Base-by-base conservation (phyloP, 352 stramenopile genomes). In the Salisapilia sapeloensis region DNA sequence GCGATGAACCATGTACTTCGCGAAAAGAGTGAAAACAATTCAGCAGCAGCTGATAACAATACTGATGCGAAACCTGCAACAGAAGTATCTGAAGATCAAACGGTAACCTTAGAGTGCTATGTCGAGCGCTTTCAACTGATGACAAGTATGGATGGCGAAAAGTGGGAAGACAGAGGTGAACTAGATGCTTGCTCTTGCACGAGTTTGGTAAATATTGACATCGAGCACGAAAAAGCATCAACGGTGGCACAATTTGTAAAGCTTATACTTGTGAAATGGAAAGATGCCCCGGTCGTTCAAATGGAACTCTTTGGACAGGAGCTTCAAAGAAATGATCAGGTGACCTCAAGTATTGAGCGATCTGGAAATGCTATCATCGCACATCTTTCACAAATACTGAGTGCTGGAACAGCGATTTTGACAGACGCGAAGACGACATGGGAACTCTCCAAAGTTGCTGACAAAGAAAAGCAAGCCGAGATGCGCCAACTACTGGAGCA, bases 381-480 rank as follows among this genome's bases (percentile, higher is more conserved):
- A 4, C 35, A 85, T 9, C 38, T 90, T 4, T 44, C 64, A 12
- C 53, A 81, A 13, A 37, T 90, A 15, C 57, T 60, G 2, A 46
- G 40, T n/a, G 62, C 65, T 2, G 55, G 56, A 0, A 42, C 44
- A 9, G 24, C 83, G n/a, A 51, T 86, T 0, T 29, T 78, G 4
- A 65, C 84, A 15, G 67, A 85, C 32, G 67, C 74, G 14, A 61
- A 64, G n/a, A 33, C 56, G 12, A 57, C 58, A n/a, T 85, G 69
- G 56, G 64, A 85, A 12, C 67, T 63, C 22, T 67, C 67, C 0
- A 90, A 84, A 35, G 54, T 69, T 29, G 61, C 49, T 2, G 67
- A 90, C 24, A 61, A 63, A 20, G 70, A 83, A 35, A 90, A 85
- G 35, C 66, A 85, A 31, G 65, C 78, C 30, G 65, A 84, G 19